phyloP scores from a whole-genome alignment of 1,284 basidiomycete species.

The Pascua guehoae region DNA sequence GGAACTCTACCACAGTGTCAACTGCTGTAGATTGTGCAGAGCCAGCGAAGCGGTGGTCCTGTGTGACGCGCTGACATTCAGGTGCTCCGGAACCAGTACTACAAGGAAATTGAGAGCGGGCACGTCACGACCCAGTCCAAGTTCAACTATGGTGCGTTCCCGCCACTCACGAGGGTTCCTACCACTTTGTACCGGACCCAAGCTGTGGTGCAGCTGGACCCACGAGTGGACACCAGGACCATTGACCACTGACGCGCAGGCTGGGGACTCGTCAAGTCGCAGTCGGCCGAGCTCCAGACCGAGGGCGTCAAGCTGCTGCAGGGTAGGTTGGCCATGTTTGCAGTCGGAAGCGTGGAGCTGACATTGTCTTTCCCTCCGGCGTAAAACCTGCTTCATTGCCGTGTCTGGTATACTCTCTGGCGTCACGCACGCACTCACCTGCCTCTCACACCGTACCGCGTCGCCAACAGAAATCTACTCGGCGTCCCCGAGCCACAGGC shows the following conservation, averaged over 20 bases:
- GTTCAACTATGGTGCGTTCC: conserved; percentile 83
- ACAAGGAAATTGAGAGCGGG: conserved; percentile 75
- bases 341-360: neutral
- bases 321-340: conserved; percentile 57
- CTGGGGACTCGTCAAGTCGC: conserved; percentile 91
- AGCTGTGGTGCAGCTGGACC: too few relatives aligned
- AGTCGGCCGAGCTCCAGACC: conserved; percentile 73
- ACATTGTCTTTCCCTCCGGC: too few relatives aligned
- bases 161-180: neutral
- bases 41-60: neutral
- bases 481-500: conserved; percentile 74
- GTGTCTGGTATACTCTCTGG: too few relatives aligned
- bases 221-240: conserved; percentile 26
- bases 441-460: neutral
- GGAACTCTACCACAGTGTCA: conserved; percentile 1
- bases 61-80: conserved; percentile 38
- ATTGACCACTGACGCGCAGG: too few relatives aligned
- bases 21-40: neutral
- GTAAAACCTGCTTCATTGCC: too few relatives aligned
- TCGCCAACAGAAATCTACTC: conserved; percentile 79
- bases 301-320: conserved; percentile 88
- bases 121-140: conserved; percentile 93
- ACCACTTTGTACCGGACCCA: neutral
- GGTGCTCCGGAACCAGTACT: conserved; percentile 81
- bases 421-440: neutral